phyloP scores from a whole-genome alignment of 2,329 filamentous ascomycete genomes.

The Penicillium sp. region DNA sequence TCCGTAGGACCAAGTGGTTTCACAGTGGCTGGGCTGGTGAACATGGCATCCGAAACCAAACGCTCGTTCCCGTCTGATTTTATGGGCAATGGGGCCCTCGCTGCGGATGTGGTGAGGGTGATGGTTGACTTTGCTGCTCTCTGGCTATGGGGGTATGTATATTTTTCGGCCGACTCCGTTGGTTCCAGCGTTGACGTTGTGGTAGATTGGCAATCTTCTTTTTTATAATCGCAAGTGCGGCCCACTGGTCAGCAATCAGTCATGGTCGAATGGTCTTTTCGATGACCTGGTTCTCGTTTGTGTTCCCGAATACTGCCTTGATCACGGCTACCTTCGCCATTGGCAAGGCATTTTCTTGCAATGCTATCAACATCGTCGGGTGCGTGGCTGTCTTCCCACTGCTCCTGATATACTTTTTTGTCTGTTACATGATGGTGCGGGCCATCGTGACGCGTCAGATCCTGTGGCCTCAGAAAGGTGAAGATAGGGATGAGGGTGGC shows the following conservation, averaged over 20 bases:
- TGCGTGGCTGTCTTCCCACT: constrained; percentile 65
- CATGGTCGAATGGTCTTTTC: constrained; percentile 67
- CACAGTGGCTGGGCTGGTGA: constrained; percentile 60
- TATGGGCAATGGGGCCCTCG: constrained; percentile 56
- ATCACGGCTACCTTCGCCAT: constrained; percentile 71
- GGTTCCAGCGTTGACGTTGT: too few species aligned
- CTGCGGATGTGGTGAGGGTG: constrained; percentile 55
- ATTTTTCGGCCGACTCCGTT: too few species aligned
- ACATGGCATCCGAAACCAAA: constrained; percentile 54
- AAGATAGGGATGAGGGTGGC: constrained; percentile 61
- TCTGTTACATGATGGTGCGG: constrained; percentile 67
- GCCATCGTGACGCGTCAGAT: constrained; percentile 66
- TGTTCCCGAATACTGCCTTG: constrained; percentile 76
- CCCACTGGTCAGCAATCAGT: constrained; percentile 65
- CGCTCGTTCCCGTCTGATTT: constrained; percentile 51
- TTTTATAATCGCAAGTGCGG: constrained; percentile 74
- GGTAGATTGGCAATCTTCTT: constrained; percentile 76
- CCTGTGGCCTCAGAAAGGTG: constrained; percentile 72
- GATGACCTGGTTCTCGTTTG: constrained; percentile 83
- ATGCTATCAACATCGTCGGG: constrained; percentile 63
- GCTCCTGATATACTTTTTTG: constrained; percentile 64
- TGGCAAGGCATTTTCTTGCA: constrained; percentile 58
- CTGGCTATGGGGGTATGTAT: constrained; percentile 70
- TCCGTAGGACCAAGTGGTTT: constrained; percentile 73
- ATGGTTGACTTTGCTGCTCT: constrained; percentile 63